Base-by-base conservation (phyloP, 805 yeast genomes). In the Kodamaea neixiangensis region DNA sequence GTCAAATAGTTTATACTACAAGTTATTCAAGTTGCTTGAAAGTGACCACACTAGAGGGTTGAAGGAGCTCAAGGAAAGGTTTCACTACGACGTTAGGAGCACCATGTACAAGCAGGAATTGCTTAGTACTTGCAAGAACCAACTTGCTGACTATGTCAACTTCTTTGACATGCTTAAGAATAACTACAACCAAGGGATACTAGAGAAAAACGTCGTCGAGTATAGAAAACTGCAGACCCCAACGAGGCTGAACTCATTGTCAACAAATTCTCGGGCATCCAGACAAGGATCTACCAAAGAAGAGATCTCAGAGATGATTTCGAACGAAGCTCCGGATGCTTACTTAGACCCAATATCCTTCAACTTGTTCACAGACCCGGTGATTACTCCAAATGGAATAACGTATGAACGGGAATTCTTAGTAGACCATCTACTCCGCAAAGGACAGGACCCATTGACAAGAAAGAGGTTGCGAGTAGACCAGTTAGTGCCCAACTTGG, bases 401-500 rank as follows among this genome's bases (percentile, higher is more conserved):
- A 56, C 61, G 11, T 58, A 58, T 47, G 61, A 58, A 25, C 53
- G 53, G 34, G 41, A 46, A 2, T 31, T 38, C 17, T 29, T 58
- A 18, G 14, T 56, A 5, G 53, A 51, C 25, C 55, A 58, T 25
- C 29, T 58, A 7, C 46, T 44, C 10, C 51, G 44, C 10, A 50
- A 53, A 22, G 59, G 58, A 10, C 42, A 63, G 14, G 81, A 76
- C 55, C 81, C 81, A 4, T 57, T 77, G 35, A 69, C 78, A 1
- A 61, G 78, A 50, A 60, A 62, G 49, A 64, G 67, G 2, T 56
- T 76, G 33, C 58, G 53, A 11, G 66, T 65, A 19, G 51, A 52
- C 25, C 75, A 77, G 38, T 53, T 76, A 29, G 63, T 70, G 33
- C 77, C 79, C 1, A 76, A 77, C 49, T 53, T 74, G 47, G 73